Evolutionary conservation across 108 stramenopile species (phyloP), one percentile per base, ranked within the genome.

Genomic region (Nitzschia palea): DNA sequence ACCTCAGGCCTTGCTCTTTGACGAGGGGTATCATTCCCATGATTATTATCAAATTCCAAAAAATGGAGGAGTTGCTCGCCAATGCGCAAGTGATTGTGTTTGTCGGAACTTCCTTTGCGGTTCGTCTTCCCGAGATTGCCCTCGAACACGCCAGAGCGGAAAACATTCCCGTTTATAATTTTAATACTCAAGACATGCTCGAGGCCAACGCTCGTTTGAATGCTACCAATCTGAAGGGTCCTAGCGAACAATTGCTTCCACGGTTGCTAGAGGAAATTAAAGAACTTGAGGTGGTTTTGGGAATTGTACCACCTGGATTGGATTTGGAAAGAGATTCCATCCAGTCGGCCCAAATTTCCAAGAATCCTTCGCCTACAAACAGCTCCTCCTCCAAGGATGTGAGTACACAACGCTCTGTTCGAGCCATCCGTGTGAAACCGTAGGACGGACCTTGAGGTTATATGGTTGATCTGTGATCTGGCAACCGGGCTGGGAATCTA

Each of bases 21-120:
- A 89, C 47, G 88, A 89, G 77, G 82, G 82, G 1, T 89, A 89
- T 73, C 88, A 89, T 47, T 73, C 83, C 3, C 88, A 89, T 53
- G 73, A 68, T n/a, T 80, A 78, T 70, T 89, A 89, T 66, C 74
- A 82, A n/a, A 57, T 89, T 89, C 54, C 62, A 76, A 67, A 60
- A 52, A 52, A 84, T 84, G 85, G 88, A 89, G 65, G 59, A 67
- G 27, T 84, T 77, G 74, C 58, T 89, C 12, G 71, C 75, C 6
- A 40, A 78, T 4, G 76, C 79, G 0, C 65, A 72, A 25, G 83
- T 76, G 10, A 56, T 89, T 30, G 82, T 89, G 1, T 89, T 89
- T 59, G 71, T 81, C 5, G 88, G 88, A 2, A 89, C 88, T 10
- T 73, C 71, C 8, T 89, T 86, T 48, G 70, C 73, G 17, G 88